Evolutionary conservation across 1,139 yeast genomes (phyloP), one percentile per base, ranked within the genome.

Genomic region (Nadsonia starkeyi-henricii): DNA sequence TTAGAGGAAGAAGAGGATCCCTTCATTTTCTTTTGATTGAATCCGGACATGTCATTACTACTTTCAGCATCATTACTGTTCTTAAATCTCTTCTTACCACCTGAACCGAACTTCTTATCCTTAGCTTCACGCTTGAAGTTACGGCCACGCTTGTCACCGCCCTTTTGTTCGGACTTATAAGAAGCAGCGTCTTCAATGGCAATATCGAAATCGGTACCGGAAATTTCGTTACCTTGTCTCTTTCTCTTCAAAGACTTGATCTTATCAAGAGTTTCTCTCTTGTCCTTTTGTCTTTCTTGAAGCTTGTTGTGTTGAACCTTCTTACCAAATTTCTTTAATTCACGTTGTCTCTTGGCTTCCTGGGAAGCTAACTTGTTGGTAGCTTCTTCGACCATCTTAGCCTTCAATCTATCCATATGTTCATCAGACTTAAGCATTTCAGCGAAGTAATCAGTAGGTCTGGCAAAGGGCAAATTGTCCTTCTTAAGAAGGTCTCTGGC

Each of bases 351-450:
- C 71, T 85, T 84, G 39, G 97, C 95, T 50, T 88, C 97, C 65
- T 85, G 93, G 46, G 88, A 75, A 1, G 96, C 96, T 68, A 85
- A 85, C 76, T 84, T 85, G 62, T 84, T 82, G 39, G 93, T 83
- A 48, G 95, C 96, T 62, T 86, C 96, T 53, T 78, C 76, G 45
- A 88, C 73, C 58, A 91, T 74, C 66, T 85, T 86, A 62, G 73
- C 72, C 73, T 86, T 88, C 60, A 91, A 75, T 67, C 79, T 85
- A 62, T 88, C 96, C 99, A 91, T 91, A 66, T 91, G 99, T 65
- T 88, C 96, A 65, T 91, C 99, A 52, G 89, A 82, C 71, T 91
- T 91, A 54, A 88, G 85, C 99, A 91, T 91, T 68, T 91, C 99
- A 12, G 99, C 99, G 69, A 91, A 91, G 66, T 85, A 91, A 65